Evolutionary conservation across 1,284 basidiomycete genomes (phyloP).

Genomic region (Sanghuangporus weigelae): DNA sequence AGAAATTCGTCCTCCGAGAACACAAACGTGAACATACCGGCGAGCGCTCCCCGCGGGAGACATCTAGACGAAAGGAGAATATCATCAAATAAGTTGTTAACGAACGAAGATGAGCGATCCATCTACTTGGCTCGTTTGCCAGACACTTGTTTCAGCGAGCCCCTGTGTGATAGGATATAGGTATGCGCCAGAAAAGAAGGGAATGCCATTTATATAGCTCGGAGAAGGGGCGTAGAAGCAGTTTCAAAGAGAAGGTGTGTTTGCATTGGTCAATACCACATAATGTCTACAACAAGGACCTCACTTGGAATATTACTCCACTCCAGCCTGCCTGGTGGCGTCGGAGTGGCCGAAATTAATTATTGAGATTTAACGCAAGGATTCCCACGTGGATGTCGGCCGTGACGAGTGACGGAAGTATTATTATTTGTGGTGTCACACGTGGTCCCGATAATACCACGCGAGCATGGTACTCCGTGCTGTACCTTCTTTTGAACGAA

Average conservation of each 20-base stretch:
- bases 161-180: constrained; percentile 2
- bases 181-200: not conserved
- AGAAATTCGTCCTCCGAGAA: not conserved
- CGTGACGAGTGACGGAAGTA: not conserved
- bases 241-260: not conserved
- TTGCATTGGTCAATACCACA: not conserved
- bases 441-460: not conserved
- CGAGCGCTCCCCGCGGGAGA: not conserved
- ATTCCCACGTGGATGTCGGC: not conserved
- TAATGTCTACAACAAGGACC: not conserved
- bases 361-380: not conserved
- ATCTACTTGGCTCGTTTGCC: constrained; percentile 4
- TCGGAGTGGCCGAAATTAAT: not conserved
- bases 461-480: not conserved
- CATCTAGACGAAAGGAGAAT: not conserved
- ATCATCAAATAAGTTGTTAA: not conserved
- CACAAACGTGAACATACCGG: not conserved
- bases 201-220: not conserved
- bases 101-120: not conserved
- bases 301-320: not conserved
- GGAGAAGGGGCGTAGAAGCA: not conserved
- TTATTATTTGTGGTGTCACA: not conserved
- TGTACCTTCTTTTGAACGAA: constrained; percentile 1
- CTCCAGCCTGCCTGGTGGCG: not conserved
- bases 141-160: not conserved